phyloP scores from a whole-genome alignment of 345 rosid genomes.

The Mallotus nudiflorus region DNA sequence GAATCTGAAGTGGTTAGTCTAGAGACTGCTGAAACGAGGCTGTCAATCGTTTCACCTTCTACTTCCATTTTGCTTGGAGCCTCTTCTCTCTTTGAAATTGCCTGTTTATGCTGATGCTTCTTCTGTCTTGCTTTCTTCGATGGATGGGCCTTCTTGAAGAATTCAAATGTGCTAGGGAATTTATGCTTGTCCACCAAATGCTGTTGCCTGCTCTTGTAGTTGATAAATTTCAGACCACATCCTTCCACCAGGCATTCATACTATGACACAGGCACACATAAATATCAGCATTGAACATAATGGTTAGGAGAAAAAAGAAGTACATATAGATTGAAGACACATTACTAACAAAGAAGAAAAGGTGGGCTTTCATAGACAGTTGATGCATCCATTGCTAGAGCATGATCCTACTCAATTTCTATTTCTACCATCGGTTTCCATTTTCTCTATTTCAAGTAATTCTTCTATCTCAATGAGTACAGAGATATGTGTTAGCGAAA shows the following conservation, averaged over 20 bases:
- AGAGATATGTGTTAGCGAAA: neutral
- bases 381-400: neutral
- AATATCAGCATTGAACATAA: neutral
- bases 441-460: neutral
- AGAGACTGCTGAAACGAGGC: slow-evolving; percentile 81
- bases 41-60: slow-evolving; percentile 62
- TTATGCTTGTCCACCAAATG: slow-evolving; percentile 89
- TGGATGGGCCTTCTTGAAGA: slow-evolving; percentile 65
- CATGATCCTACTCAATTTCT: neutral
- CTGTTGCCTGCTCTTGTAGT: slow-evolving; percentile 70
- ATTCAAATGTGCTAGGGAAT: slow-evolving; percentile 80
- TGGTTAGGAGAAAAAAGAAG: neutral
- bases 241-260: slow-evolving; percentile 95
- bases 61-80: slow-evolving; percentile 63
- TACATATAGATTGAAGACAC: neutral
- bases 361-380: neutral
- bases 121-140: slow-evolving; percentile 86
- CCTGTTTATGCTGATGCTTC: slow-evolving; percentile 49
- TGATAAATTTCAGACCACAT: slow-evolving; percentile 77
- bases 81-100: slow-evolving; percentile 32
- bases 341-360: neutral
- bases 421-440: neutral
- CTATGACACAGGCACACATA: slow-evolving; percentile 37
- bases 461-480: neutral
- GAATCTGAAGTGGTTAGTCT: slow-evolving; percentile 70